Evolutionary conservation across 495 filamentous ascomycete genomes (phyloP).

Genomic region (Trichoderma asperelloides): DNA sequence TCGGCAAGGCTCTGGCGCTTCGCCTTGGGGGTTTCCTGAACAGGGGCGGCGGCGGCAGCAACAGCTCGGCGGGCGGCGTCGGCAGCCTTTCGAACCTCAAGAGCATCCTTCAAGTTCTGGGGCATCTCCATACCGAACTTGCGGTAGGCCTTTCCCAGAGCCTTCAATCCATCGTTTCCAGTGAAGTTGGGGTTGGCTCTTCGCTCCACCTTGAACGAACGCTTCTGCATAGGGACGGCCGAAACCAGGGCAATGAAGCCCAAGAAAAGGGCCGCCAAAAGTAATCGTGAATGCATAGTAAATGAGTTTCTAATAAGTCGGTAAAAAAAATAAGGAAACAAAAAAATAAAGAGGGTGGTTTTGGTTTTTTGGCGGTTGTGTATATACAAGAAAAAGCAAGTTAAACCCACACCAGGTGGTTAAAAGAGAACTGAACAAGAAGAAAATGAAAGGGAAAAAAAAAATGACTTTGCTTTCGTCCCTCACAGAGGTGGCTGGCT

Average conservation of each 20-base stretch:
- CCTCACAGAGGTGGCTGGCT: neutral
- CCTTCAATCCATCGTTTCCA: slow-evolving; percentile 38
- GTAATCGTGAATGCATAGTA: neutral
- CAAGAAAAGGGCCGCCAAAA: slow-evolving; percentile 10
- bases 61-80: neutral
- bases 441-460: neutral
- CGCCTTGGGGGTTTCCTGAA: neutral
- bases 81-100: slow-evolving; percentile 14
- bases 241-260: slow-evolving; percentile 37
- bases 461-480: neutral
- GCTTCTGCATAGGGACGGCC: slow-evolving; percentile 13
- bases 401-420: slow-evolving; percentile 4
- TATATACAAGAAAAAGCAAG: neutral
- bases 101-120: slow-evolving; percentile 25
- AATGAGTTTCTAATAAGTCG: neutral
- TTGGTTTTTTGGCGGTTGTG: neutral
- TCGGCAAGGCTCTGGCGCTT: neutral
- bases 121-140: slow-evolving; percentile 45
- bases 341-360: neutral
- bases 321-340: neutral
- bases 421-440: neutral
- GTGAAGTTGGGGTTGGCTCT: slow-evolving; percentile 43
- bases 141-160: slow-evolving; percentile 48
- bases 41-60: neutral
- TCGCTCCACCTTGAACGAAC: slow-evolving; percentile 36